Percentiles rank a stretch among this genome's conserved stretches.
These are phyloP conservation scores for Neocucurbitaria cava DNA, from an alignment of 2,329 filamentous ascomycete genomes.

Conservation along the genomic window DNA sequence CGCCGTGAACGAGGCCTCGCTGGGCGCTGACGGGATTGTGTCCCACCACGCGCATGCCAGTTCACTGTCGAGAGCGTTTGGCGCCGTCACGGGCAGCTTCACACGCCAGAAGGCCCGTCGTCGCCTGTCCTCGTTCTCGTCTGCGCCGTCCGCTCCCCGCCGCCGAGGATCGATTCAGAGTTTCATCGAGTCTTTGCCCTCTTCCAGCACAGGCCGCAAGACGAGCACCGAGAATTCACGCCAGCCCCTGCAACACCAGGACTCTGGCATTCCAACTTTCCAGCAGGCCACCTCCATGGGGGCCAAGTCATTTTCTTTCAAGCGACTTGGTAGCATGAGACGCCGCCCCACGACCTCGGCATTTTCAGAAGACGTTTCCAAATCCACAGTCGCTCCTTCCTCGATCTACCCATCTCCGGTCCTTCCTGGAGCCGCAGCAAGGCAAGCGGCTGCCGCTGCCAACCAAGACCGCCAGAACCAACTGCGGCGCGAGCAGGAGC, in stretches of 20 bases:
- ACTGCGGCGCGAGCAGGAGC: constrained; percentile 40
- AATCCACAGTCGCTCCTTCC: constrained; percentile 21
- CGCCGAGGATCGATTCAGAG: constrained; percentile 40
- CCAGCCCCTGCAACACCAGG: constrained; percentile 39
- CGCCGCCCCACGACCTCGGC: constrained; percentile 40
- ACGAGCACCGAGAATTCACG: constrained; percentile 30
- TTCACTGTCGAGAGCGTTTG: constrained; percentile 41
- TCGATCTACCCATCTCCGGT: constrained; percentile 21
- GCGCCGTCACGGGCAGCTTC: constrained; percentile 36
- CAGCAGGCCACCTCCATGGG: constrained; percentile 11
- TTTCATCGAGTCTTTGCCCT: constrained; percentile 31
- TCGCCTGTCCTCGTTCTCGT: constrained; percentile 42
- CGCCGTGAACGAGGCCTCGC: constrained; percentile 38
- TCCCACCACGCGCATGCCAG: constrained; percentile 30
- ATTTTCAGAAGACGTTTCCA: constrained; percentile 28
- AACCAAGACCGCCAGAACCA: constrained; percentile 42
- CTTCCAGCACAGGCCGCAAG: constrained; percentile 25
- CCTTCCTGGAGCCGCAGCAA: constrained; percentile 38
- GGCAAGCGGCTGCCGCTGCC: constrained; percentile 45
- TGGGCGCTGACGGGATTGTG: constrained; percentile 15
- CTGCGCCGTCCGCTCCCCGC: constrained; percentile 25
- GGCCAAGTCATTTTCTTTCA: constrained; percentile 36
- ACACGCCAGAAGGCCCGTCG: constrained; percentile 44
- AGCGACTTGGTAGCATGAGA: constrained; percentile 41
- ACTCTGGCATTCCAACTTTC: constrained; percentile 39